These are phyloP conservation scores for Malus hybrid DNA, from an alignment of 331 rosid genomes.

Conservation along the genomic window DNA sequence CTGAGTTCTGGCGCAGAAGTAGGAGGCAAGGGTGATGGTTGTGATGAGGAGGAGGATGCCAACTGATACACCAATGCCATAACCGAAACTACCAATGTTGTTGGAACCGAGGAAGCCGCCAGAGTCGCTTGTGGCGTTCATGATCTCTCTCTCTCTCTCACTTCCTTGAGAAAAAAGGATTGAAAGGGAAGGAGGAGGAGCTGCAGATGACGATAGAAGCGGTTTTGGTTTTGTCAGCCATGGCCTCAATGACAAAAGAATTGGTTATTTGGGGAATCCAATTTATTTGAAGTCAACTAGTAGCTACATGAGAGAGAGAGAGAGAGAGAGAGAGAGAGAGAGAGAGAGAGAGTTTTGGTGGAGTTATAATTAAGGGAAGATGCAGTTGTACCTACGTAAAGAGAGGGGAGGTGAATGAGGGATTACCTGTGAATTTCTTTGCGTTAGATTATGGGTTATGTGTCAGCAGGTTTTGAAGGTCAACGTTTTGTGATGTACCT, in stretches of 20 bases:
- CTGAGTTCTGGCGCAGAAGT: constrained; percentile 53
- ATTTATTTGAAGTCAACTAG: constrained; percentile 48
- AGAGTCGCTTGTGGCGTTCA: constrained; percentile 42
- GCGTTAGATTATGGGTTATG: constrained; percentile 24
- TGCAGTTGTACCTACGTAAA: constrained; percentile 19
- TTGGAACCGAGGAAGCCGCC: constrained; percentile 56
- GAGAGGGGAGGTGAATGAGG: constrained; percentile 11
- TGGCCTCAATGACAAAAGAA: constrained; percentile 1
- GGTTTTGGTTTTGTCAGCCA: constrained; percentile 31
- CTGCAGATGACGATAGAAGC: not conserved
- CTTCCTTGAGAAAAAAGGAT: constrained; percentile 2
- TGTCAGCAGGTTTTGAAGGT: constrained; percentile 25
- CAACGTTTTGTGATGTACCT: constrained; percentile 24
- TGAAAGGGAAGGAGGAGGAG: constrained; percentile 1
- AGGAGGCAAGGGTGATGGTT: constrained; percentile 74
- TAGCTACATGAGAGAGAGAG: not conserved
- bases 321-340: not conserved
- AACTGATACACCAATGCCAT: constrained; percentile 73
- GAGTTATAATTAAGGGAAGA: constrained; percentile 33
- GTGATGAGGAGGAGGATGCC: constrained; percentile 83
- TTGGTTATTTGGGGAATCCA: constrained; percentile 22
- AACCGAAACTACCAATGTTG: constrained; percentile 53
- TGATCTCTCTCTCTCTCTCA: constrained; percentile 13
- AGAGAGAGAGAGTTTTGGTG: constrained; percentile 2
- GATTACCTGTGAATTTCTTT: constrained; percentile 38